Conservation (phyloP, 2,329 filamentous ascomycete genomes). For the Cladosporium sphaerospermum region DNA sequence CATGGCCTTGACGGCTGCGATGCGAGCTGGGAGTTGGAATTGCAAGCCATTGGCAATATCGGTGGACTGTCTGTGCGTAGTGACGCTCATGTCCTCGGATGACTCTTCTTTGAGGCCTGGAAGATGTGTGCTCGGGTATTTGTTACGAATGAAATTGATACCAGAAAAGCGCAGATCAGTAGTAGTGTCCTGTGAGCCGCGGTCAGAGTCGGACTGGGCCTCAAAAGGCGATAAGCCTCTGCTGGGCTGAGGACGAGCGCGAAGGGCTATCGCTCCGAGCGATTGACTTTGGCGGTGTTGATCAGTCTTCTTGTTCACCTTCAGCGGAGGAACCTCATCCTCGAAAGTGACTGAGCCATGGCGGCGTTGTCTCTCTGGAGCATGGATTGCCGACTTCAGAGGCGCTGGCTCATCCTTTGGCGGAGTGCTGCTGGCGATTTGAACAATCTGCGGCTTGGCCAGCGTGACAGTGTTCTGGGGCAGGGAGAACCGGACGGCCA, state of each 20-base stretch:
- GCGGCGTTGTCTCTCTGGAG: conserved; percentile 8
- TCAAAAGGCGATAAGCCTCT: conserved; percentile 20
- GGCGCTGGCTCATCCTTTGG: conserved; percentile 15
- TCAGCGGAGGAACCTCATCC: conserved; percentile 31
- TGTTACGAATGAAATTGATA: conserved; percentile 20
- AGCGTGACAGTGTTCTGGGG: conserved; percentile 32
- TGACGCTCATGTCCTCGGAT: conserved; percentile 40
- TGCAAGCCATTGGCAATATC: conserved; percentile 17
- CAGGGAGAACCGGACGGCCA: conserved; percentile 33
- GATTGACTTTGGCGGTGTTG: conserved; percentile 15
- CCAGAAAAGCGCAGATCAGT: conserved; percentile 22
- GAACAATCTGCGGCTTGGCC: conserved; percentile 29
- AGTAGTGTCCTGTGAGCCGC: conserved; percentile 20
- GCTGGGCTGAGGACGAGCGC: conserved; percentile 16
- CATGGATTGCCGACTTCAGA: conserved; percentile 17
- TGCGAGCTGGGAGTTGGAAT: conserved; percentile 28
- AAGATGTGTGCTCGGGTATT: conserved; percentile 31
- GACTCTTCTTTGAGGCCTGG: conserved; percentile 45
- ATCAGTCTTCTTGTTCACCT: conserved; percentile 27
- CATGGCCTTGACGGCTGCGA: conserved; percentile 32
- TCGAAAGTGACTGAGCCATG: conserved; percentile 25
- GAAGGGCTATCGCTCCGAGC: conserved; percentile 19
- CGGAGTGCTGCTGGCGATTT: conserved; percentile 26
- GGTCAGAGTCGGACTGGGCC: conserved; percentile 17
- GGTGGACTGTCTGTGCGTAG: conserved; percentile 18